Evolutionary conservation across 2,329 filamentous ascomycete species (phyloP).

Genomic region (Septoria petroselini): DNA sequence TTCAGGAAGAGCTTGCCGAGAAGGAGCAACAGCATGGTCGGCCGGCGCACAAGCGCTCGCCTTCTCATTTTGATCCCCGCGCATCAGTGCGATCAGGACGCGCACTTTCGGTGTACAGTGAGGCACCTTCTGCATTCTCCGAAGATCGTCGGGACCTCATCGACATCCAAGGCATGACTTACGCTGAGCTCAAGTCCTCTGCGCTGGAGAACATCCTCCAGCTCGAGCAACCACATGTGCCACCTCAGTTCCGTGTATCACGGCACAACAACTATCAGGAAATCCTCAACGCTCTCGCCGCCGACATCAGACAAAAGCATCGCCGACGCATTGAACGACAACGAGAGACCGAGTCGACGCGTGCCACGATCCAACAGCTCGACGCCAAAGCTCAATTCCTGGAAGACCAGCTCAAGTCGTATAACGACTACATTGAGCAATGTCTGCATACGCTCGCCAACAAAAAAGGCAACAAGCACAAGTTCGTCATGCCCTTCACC

Average conservation of each 20-base stretch:
- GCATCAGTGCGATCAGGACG: conserved; percentile 33
- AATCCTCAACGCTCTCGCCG: conserved; percentile 92
- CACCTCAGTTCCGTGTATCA: conserved; percentile 68
- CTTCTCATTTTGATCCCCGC: conserved; percentile 34
- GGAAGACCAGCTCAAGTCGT: conserved; percentile 92
- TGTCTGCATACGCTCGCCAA: conserved; percentile 96
- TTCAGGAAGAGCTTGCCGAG: conserved; percentile 72
- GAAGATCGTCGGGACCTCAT: conserved; percentile 55
- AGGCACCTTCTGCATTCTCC: conserved; percentile 39
- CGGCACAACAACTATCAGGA: conserved; percentile 91
- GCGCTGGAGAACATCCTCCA: conserved; percentile 91
- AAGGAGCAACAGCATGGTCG: conserved; percentile 41
- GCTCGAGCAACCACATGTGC: conserved; percentile 65
- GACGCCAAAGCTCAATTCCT: conserved; percentile 87
- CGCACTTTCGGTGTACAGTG: conserved; percentile 41
- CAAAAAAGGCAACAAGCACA: conserved; percentile 78
- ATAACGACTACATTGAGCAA: conserved; percentile 99
- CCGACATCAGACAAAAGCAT: conserved; percentile 97
- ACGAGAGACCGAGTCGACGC: conserved; percentile 81
- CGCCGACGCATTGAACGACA: conserved; percentile 86
- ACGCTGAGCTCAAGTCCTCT: conserved; percentile 87
- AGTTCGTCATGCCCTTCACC: conserved; percentile 92
- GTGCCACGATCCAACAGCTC: conserved; percentile 69
- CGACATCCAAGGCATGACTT: conserved; percentile 85
- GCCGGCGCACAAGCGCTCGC: conserved; percentile 24